These are phyloP conservation scores for Tricholoma matsutake DNA, from an alignment of 768 basidiomycete species.

Conservation along the genomic window DNA sequence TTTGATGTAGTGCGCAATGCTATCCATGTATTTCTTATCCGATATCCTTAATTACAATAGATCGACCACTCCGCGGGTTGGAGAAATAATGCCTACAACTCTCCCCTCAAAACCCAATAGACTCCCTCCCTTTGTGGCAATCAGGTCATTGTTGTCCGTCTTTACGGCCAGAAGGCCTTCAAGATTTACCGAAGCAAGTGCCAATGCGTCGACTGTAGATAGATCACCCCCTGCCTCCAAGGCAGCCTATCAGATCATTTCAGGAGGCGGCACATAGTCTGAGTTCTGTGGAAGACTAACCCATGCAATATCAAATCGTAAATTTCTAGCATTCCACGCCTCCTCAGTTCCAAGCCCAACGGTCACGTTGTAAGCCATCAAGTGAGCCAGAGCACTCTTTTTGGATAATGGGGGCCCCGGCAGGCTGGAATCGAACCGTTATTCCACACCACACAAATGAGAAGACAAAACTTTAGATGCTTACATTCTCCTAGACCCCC, in stretches of 20 bases:
- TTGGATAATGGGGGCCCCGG: slow-evolving; percentile 73
- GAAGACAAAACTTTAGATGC: slow-evolving; percentile 13
- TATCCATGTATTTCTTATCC: not conserved
- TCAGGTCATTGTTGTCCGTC: slow-evolving; percentile 46
- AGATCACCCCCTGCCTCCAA: slow-evolving; percentile 40
- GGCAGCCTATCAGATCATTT: slow-evolving; percentile 31
- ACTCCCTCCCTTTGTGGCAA: slow-evolving; percentile 56
- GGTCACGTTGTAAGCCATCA: slow-evolving; percentile 69
- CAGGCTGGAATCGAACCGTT: slow-evolving; percentile 31
- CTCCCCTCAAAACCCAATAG: slow-evolving; percentile 44
- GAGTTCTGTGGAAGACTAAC: slow-evolving; percentile 35
- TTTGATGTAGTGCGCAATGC: slow-evolving; percentile 2
- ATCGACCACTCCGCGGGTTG: slow-evolving; percentile 27
- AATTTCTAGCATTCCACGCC: slow-evolving; percentile 70
- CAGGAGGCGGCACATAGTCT: not conserved
- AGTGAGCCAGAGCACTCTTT: slow-evolving; percentile 48
- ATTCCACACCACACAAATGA: slow-evolving; percentile 3
- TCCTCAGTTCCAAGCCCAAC: slow-evolving; percentile 65
- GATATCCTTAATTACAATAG: slow-evolving; percentile 14
- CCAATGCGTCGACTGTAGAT: slow-evolving; percentile 41
- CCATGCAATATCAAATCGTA: slow-evolving; percentile 84
- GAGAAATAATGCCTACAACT: slow-evolving; percentile 54
- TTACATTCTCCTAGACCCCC: slow-evolving; percentile 69
- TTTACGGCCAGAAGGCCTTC: slow-evolving; percentile 37
- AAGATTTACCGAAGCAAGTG: slow-evolving; percentile 46